phyloP scores from a whole-genome alignment of 306 rosid species.

The Citrullus amarus region DNA sequence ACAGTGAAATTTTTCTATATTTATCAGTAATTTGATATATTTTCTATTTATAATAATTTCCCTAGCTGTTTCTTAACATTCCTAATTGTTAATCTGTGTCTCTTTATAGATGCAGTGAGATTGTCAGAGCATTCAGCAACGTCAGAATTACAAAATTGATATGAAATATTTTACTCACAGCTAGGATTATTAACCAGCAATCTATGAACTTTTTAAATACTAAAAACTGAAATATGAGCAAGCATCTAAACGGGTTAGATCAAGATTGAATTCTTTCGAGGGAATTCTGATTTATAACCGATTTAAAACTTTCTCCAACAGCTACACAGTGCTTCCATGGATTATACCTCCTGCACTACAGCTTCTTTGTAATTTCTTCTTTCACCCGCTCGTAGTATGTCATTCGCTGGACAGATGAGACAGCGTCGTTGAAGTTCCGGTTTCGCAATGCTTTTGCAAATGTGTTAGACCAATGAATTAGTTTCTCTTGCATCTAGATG shows the following conservation, averaged over 20 bases:
- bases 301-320: neutral
- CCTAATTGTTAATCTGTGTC: neutral
- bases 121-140: neutral
- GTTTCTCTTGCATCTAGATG: conserved; percentile 48
- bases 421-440: conserved; percentile 53
- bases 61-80: neutral
- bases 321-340: neutral
- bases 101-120: neutral
- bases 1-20: no score
- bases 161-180: neutral
- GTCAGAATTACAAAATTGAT: neutral
- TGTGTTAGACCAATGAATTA: conserved; percentile 47
- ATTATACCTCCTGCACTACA: conserved; percentile 44
- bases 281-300: neutral
- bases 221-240: neutral
- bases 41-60: no score
- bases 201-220: neutral
- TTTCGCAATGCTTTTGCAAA: conserved; percentile 44
- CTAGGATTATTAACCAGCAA: neutral
- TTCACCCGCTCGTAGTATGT: conserved; percentile 70
- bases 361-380: conserved; percentile 65
- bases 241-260: neutral
- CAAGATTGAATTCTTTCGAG: neutral
- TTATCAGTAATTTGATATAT: no score
- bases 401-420: conserved; percentile 52